Base-by-base conservation (phyloP, 2,329 filamentous ascomycete species). In the Colletotrichum sp. region DNA sequence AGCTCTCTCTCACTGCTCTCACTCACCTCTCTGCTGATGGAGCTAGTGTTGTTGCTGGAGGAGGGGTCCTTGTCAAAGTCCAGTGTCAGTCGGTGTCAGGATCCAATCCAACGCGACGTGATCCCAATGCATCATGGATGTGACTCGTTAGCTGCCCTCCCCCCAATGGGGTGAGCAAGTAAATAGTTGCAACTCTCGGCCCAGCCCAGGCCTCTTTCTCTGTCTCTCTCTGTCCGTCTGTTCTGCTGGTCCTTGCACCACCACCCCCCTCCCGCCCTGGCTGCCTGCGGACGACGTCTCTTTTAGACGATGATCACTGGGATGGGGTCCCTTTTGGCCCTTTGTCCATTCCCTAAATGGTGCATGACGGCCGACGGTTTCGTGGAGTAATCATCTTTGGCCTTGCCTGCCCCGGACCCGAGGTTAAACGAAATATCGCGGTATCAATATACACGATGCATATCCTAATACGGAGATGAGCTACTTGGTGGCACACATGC, bases 91-190 rank as follows among this genome's bases (percentile, higher is more conserved):
- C 16, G 43, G 71, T 70, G 71, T 70, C 71, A 74, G 71, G 66
- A 74, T 71, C 72, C 72, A 56, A 71, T 70, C 43, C 60, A 70
- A 58, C 66, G 32, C 71, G 66, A 74, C 32, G 60, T 65, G 66
- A 74, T 56, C 71, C 65, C 30, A 55, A 65, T 66, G 67, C 68
- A 71, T 71, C 68, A 71, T 71, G 71, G 72, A 66, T 61, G 67
- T 66, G 71, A 61, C 34, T 52, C 48, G 48, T 43, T 74, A 15
- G 58, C 55, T 55, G 16, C 13, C 32, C 16, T 16, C 10, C 32
- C n/a, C 39, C 30, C 48, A 32, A 60, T 32, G 28, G 56, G 56
- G 56, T 60, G 27, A 56, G 32, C n/a, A 8, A 27, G 22, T 16
- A 36, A 61, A 48, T n/a, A 55, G 58, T 30, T 55, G 43, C 27